These are phyloP conservation scores for Perkinsus marinus DNA, from an alignment of 169 alveolate species.

Conservation along the genomic window DNA sequence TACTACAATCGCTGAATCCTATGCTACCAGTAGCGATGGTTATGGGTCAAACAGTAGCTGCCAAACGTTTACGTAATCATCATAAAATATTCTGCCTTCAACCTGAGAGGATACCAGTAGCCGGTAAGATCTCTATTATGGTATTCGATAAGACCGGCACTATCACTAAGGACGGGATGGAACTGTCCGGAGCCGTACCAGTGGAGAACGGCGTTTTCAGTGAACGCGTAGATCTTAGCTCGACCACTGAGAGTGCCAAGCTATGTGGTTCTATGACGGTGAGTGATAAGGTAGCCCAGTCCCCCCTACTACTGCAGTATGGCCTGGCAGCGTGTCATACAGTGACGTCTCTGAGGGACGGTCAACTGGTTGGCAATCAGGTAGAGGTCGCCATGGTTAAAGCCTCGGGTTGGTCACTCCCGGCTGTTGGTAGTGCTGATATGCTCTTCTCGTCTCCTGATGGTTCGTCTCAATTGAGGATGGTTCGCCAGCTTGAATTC, in stretches of 20 bases:
- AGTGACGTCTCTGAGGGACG: background rate
- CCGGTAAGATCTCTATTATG: conserved; percentile 53
- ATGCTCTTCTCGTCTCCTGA: background rate
- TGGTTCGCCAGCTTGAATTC: background rate
- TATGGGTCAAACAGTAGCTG: background rate
- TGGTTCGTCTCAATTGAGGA: background rate
- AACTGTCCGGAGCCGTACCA: background rate
- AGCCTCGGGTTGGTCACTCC: background rate
- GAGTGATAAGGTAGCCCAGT: background rate
- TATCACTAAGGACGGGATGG: conserved; percentile 64
- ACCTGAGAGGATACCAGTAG: conserved; percentile 12
- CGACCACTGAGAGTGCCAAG: background rate
- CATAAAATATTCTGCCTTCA: background rate
- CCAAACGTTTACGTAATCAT: background rate
- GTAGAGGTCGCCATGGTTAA: conserved; percentile 13
- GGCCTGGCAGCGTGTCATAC: conserved; percentile 3
- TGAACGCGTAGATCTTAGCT: background rate
- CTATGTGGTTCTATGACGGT: background rate
- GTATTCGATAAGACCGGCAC: conserved; percentile 75
- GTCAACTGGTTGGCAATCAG: conserved; percentile 5
- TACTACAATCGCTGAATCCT: background rate
- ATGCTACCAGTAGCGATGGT: background rate
- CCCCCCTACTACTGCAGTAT: conserved; percentile 5
- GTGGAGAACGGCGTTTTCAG: background rate
- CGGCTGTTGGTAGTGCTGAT: background rate